Evolutionary conservation across 192 early-diverging fungal genomes (phyloP).

Genomic region (Backusella westeae): DNA sequence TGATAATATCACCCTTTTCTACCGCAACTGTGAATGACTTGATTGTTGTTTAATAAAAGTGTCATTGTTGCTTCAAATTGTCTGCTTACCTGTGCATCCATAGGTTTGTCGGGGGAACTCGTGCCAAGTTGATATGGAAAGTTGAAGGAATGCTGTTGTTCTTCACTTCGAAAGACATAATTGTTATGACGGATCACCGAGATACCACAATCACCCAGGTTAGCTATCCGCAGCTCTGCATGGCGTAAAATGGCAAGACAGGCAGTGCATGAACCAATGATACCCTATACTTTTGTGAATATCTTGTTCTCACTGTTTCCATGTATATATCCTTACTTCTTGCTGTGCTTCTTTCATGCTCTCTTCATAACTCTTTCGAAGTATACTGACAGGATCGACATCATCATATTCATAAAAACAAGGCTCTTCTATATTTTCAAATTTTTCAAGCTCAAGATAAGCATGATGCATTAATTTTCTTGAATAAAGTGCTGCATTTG

Average conservation of each 20-base stretch:
- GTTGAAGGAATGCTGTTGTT: conserved; percentile 99
- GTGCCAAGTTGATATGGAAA: conserved; percentile 97
- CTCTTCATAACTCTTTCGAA: conserved; percentile 78
- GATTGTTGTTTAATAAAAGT: not conserved
- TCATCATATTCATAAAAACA: conserved; percentile 77
- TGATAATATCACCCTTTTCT: conserved; percentile 88
- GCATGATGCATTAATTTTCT: conserved; percentile 95
- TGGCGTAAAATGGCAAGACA: conserved; percentile 82
- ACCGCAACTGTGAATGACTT: conserved; percentile 74
- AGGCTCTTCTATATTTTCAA: conserved; percentile 79
- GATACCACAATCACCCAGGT: conserved; percentile 94
- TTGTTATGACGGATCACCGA: conserved; percentile 83
- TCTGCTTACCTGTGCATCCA: conserved; percentile 31
- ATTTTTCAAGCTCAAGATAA: conserved; percentile 79
- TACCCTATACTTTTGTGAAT: conserved; percentile 39
- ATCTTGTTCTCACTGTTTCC: not conserved
- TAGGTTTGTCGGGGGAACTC: conserved; percentile 31
- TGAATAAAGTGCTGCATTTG: conserved; percentile 91
- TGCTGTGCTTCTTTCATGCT: conserved; percentile 68
- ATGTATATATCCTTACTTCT: conserved; percentile 41
- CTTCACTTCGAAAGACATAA: conserved; percentile 91
- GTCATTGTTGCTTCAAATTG: not conserved
- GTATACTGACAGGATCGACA: conserved; percentile 78
- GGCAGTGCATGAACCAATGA: conserved; percentile 93
- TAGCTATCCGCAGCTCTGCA: conserved; percentile 91